Percentiles rank a stretch among this genome's conserved stretches.
Conservation (phyloP, 2,329 filamentous ascomycete genomes). For the Ascochyta fabae region DNA sequence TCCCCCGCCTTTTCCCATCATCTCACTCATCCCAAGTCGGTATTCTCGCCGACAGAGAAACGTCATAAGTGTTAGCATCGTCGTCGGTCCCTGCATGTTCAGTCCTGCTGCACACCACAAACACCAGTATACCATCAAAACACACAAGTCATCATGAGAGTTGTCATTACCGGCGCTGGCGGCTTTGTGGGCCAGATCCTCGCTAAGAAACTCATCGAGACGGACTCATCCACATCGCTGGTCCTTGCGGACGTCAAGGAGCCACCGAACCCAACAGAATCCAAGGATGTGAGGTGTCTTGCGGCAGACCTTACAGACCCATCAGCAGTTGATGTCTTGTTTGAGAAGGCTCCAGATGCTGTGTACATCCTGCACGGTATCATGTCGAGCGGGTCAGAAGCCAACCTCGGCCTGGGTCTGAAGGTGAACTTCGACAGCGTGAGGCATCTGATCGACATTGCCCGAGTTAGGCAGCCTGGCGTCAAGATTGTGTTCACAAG, state of each 20-base stretch:
- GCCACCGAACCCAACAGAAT: constrained; percentile 55
- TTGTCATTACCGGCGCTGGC: constrained; percentile 69
- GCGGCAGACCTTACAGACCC: constrained; percentile 60
- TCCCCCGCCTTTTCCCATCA: constrained; percentile 9
- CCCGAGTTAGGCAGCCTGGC: constrained; percentile 59
- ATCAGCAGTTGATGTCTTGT: constrained; percentile 31
- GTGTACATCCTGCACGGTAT: constrained; percentile 70
- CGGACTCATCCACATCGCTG: constrained; percentile 54
- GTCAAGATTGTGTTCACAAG: constrained; percentile 67
- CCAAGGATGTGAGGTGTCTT: constrained; percentile 58
- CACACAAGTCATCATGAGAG: constrained; percentile 36
- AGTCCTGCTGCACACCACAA: neutral
- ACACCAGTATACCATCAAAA: neutral
- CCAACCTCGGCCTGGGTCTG: constrained; percentile 65
- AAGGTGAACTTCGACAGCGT: constrained; percentile 68
- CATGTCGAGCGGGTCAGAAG: constrained; percentile 70
- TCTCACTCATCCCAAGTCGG: constrained; percentile 11
- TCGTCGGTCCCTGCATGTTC: neutral
- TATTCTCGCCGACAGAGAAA: constrained; percentile 14
- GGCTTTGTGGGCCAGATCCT: constrained; percentile 71
- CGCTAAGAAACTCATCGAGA: constrained; percentile 61
- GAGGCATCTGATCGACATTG: constrained; percentile 60
- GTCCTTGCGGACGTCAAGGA: constrained; percentile 65
- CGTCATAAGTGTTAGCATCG: constrained; percentile 9
- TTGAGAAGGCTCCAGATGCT: constrained; percentile 40